Evolutionary conservation across 768 basidiomycete species (phyloP), one percentile per base, ranked within the genome.

Genomic region (Cyathus striatus): DNA sequence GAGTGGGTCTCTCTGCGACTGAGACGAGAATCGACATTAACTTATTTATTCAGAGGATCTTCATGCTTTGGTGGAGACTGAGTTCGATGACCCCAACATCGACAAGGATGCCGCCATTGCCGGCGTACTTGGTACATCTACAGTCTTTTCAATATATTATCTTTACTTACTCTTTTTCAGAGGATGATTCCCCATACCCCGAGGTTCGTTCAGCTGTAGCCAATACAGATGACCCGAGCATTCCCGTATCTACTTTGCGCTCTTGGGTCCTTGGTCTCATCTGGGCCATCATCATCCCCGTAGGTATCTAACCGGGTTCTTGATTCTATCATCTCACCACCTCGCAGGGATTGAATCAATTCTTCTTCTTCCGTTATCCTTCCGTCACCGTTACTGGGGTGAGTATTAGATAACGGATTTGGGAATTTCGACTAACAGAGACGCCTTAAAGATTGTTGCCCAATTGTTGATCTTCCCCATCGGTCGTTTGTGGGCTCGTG

Each of bases 331-430:
- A 14, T 35, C 4, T 33, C 47, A 22, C 43, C 25, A 35, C 9
- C 4, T 41, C 16, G 14, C 42, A 69, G 63, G 81, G 78, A 20
- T 59, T 82, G 40, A 86, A 89, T 54, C 86, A 85, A 47, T 84
- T 86, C 64, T 83, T 86, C 64, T 83, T 76, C 70, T 86, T 87
- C 63, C 81, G 83, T 13, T 84, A 78, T 54, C 86, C 87, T 3
- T 72, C 76, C 5, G 81, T 90, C 26, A 70, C 66, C 4, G 71
- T 90, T 47, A 68, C 68, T 2, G 68, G 69, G 40, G 73, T 75
- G 54, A 50, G 64, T 52, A 14, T 25, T 16, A 24, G 18, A 75
- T 1, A 65, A 74, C 26, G 17, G 13, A n/a, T 22, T 37, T n/a
- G 9, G 36, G 18, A 14, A 0, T 17, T 4, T 24, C 26, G 21